A percentile compares a stretch with the other conserved stretches of the same genome.
These are phyloP conservation scores for Globisporangium perplexum DNA, from an alignment of 352 stramenopile genomes.

Conservation along the genomic window DNA sequence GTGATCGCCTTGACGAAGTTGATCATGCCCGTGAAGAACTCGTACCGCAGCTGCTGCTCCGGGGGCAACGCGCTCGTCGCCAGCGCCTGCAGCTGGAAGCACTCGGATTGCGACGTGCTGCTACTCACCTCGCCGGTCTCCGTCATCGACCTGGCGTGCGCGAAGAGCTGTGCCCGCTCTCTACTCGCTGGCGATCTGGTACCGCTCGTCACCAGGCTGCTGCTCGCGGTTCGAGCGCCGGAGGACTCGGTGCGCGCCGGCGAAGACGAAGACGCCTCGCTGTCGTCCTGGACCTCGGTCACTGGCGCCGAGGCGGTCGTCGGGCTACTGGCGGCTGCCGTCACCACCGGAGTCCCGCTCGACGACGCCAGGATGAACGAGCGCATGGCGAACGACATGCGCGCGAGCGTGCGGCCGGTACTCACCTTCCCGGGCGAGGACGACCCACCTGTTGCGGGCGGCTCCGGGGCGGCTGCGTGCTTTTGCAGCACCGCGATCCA, in stretches of 20 bases:
- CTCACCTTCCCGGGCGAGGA: conserved; percentile 34
- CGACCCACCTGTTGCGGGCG: conserved; percentile 18
- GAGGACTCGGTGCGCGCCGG: neutral
- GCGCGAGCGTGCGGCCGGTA: conserved; percentile 36
- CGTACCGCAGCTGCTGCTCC: conserved; percentile 48
- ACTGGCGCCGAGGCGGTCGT: neutral
- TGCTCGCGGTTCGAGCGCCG: neutral
- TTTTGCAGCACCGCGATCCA: conserved; percentile 59
- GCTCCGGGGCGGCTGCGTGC: conserved; percentile 37
- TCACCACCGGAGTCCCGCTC: conserved; percentile 9
- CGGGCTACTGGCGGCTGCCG: neutral
- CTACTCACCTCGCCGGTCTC: conserved; percentile 8
- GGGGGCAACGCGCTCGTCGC: conserved; percentile 2
- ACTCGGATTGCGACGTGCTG: conserved; percentile 7
- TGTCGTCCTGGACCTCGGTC: conserved; percentile 16
- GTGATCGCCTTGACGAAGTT: conserved; percentile 80
- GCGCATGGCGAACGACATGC: conserved; percentile 75
- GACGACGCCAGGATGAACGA: conserved; percentile 65
- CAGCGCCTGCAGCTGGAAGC: conserved; percentile 13
- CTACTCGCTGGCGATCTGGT: neutral
- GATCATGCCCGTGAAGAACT: conserved; percentile 81
- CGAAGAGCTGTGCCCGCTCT: conserved; percentile 5
- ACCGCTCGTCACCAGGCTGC: neutral
- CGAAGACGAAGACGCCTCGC: neutral
- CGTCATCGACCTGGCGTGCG: neutral